A percentile compares a stretch with the other conserved stretches of the same genome.
Evolutionary conservation across 345 rosid species (phyloP).

Genomic region (Microcos paniculata): DNA sequence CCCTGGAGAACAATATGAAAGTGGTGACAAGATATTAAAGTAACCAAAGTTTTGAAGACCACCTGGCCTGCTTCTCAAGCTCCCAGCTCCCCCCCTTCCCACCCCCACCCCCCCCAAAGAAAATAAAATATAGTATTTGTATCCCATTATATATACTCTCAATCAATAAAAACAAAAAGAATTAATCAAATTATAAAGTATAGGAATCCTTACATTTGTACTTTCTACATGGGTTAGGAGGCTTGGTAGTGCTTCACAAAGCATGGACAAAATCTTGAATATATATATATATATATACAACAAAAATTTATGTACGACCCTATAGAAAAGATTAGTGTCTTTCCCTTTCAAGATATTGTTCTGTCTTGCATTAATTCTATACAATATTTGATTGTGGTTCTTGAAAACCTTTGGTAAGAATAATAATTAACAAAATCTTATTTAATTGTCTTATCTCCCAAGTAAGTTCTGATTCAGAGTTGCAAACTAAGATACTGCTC

Average conservation of each 20-base stretch:
- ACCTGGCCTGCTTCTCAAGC: not conserved
- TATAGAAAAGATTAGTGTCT: not conserved
- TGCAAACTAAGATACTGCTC: not conserved
- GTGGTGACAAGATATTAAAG: not conserved
- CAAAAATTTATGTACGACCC: not conserved
- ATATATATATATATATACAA: too few relatives aligned
- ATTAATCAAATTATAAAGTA: not conserved
- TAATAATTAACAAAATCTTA: not conserved
- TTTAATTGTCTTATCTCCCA: not conserved
- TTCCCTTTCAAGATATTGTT: conserved; percentile 7
- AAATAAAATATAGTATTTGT: not conserved
- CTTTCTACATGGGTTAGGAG: conserved; percentile 14
- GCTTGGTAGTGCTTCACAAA: conserved; percentile 14
- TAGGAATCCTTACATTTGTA: not conserved
- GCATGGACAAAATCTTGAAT: conserved; percentile 7
- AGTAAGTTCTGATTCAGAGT: not conserved
- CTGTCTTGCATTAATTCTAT: not conserved
- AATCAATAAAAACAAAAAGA: not conserved
- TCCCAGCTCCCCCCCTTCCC: not conserved
- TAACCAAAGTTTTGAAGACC: conserved; percentile 6
- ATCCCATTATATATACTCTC: not conserved
- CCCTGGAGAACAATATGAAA: conserved; percentile 8
- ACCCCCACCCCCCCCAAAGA: not conserved
- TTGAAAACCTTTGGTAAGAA: not conserved
- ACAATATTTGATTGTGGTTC: not conserved